Evolutionary conservation across 805 yeast species (phyloP), one percentile per base, ranked within the genome.

Genomic region (Naumovozyma castellii): DNA sequence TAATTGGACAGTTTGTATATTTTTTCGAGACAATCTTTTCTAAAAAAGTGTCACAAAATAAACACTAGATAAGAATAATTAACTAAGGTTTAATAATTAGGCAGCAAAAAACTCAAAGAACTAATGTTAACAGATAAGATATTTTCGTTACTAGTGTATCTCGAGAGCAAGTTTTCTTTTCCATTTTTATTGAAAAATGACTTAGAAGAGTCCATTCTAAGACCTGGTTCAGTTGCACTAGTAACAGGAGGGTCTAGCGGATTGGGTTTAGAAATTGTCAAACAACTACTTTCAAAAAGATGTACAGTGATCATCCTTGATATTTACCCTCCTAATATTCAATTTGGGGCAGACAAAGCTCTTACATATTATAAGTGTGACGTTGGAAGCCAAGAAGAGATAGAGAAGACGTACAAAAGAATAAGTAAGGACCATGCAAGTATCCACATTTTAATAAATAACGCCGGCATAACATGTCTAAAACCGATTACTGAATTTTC

Each of bases 211-310:
- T 12, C 32, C 13, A 29, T 29, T 29, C 14, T 29, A 9, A 29
- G 15, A 13, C 13, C 13, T 9, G 32, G 32, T 5, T 29, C 32
- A 12, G 66, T 81, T 9, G 81, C 78, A 0, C 61, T 87, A 3
- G 65, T 90, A 16, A 88, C 97, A 0, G 97, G 97, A 0, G 97
- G 97, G 0, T 56, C 73, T 3, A 65, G 76, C 0, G 97, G 97
- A 0, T 66, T 90, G 8, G 97, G 97, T 0, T 64, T 62, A 32
- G 83, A 76, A 45, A 45, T 90, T 3, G 84, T 71, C 0, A 45
- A 49, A 13, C 52, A 53, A 18, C 70, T 88, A 39, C 58, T 64
- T 4, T 46, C 47, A 5, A 54, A 62, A 18, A 69, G 68, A 0
- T 71, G 75, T 9, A 68, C 57, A 19, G 81, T 84, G 0, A 76